Evolutionary conservation across 1,284 basidiomycete genomes (phyloP).

Genomic region (Tylopilus sp.): DNA sequence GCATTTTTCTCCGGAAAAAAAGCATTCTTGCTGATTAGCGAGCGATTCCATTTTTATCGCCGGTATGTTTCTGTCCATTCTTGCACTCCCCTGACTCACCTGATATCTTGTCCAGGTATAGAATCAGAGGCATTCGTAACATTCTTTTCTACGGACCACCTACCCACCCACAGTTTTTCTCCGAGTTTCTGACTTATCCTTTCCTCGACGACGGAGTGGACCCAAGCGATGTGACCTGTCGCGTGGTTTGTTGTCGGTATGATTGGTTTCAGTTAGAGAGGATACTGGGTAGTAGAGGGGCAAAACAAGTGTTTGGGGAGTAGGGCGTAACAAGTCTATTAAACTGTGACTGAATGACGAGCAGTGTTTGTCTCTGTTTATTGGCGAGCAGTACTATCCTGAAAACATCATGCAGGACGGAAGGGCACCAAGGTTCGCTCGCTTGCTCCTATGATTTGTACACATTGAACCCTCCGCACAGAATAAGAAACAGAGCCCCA

Average conservation of each 20-base stretch:
- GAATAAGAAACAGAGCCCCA: slow-evolving; percentile 92
- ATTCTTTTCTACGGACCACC: slow-evolving; percentile 92
- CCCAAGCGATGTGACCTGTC: slow-evolving; percentile 71
- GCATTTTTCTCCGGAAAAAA: slow-evolving; percentile 90
- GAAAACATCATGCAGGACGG: slow-evolving; percentile 48
- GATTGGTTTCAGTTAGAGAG: slow-evolving; percentile 86
- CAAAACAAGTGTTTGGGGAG: slow-evolving; percentile 16
- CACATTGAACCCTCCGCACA: slow-evolving; percentile 26
- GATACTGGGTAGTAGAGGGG: slow-evolving; percentile 42
- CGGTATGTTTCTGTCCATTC: slow-evolving; percentile 44
- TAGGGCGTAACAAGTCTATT: background rate
- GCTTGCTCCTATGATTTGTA: background rate
- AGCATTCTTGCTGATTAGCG: slow-evolving; percentile 86
- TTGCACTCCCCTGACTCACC: slow-evolving; percentile 6
- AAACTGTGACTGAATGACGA: too few species aligned
- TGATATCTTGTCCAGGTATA: slow-evolving; percentile 56
- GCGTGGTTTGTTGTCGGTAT: slow-evolving; percentile 81
- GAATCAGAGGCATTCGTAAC: slow-evolving; percentile 87
- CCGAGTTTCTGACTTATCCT: slow-evolving; percentile 82
- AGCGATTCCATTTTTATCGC: slow-evolving; percentile 97
- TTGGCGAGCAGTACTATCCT: too few species aligned
- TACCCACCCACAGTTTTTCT: slow-evolving; percentile 87
- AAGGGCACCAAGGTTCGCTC: slow-evolving; percentile 46
- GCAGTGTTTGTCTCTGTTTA: slow-evolving; percentile 25
- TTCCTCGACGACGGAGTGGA: slow-evolving; percentile 84